A percentile compares a stretch with the other conserved stretches of the same genome.
Evolutionary conservation across 2,329 filamentous ascomycete genomes (phyloP).

Genomic region (Arthroderma sp.): DNA sequence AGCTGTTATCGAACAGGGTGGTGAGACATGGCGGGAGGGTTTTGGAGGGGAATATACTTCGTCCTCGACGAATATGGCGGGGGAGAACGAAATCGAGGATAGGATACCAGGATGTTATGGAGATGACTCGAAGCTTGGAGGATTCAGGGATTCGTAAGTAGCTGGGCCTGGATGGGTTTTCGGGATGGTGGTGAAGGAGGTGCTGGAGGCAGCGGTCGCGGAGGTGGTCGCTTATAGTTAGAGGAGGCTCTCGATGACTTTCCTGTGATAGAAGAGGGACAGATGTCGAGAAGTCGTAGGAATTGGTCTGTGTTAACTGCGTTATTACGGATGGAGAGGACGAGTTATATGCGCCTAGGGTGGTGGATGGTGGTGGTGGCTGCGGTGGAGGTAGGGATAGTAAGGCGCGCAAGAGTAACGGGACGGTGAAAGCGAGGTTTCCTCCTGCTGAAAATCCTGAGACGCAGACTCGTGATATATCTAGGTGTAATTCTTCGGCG

Average conservation of each 20-base stretch:
- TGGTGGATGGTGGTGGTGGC: conserved; percentile 7
- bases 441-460: conserved; percentile 52
- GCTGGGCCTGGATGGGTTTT: conserved; percentile 20
- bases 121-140: conserved; percentile 36
- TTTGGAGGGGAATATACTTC: conserved; percentile 39
- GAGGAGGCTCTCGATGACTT: no score
- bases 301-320: background rate
- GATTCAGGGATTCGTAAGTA: background rate
- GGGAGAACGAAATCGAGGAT: conserved; percentile 49
- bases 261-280: no score
- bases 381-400: conserved; percentile 5
- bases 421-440: conserved; percentile 50
- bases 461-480: conserved; percentile 44
- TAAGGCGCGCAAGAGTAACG: conserved; percentile 38
- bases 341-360: conserved; percentile 1
- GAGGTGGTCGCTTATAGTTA: conserved; percentile 2
- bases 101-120: conserved; percentile 50
- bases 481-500: conserved; percentile 43
- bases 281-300: conserved; percentile 10
- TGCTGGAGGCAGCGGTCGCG: conserved; percentile 11
- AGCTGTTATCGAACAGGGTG: conserved; percentile 36
- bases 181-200: conserved; percentile 12
- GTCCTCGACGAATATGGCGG: conserved; percentile 44
- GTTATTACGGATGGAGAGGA: background rate
- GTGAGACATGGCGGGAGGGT: conserved; percentile 36